phyloP scores from a whole-genome alignment of 345 rosid genomes.

The Camelina laxa region DNA sequence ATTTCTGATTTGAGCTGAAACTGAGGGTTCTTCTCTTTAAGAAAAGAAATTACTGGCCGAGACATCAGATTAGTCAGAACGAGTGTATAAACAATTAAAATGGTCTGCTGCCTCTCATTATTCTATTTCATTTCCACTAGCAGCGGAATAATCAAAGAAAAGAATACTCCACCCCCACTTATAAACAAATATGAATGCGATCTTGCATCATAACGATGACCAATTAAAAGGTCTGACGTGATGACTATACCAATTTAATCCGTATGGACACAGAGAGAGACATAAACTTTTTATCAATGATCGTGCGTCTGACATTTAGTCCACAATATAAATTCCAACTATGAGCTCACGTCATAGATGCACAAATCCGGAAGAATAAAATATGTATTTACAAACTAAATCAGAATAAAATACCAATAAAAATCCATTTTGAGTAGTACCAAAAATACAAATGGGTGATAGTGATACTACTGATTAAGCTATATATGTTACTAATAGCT shows the following conservation, averaged over 20 bases:
- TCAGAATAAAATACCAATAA: not conserved
- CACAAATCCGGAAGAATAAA: constrained; percentile 24
- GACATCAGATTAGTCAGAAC: constrained; percentile 33
- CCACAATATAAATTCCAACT: constrained; percentile 31
- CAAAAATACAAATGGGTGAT: not conserved
- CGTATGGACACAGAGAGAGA: constrained; percentile 22
- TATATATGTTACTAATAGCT: constrained; percentile 12
- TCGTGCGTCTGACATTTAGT: constrained; percentile 41
- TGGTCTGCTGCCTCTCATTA: constrained; percentile 7
- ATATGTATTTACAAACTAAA: not conserved
- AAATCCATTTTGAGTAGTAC: not conserved
- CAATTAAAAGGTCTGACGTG: constrained; percentile 36
- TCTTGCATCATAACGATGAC: constrained; percentile 30
- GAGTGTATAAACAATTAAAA: no score
- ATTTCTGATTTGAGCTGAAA: constrained; percentile 25
- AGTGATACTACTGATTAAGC: not conserved
- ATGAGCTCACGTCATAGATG: constrained; percentile 42
- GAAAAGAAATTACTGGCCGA: constrained; percentile 3
- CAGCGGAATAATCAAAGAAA: constrained; percentile 19
- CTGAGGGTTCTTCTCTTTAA: constrained; percentile 19
- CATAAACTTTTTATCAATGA: constrained; percentile 17
- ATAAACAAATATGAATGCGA: constrained; percentile 12
- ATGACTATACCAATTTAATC: constrained; percentile 23
- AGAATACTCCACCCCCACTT: constrained; percentile 23
- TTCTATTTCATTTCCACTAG: constrained; percentile 31